phyloP scores from a whole-genome alignment of 148 eudicot genomes.

The Gaultheria prostrata region DNA sequence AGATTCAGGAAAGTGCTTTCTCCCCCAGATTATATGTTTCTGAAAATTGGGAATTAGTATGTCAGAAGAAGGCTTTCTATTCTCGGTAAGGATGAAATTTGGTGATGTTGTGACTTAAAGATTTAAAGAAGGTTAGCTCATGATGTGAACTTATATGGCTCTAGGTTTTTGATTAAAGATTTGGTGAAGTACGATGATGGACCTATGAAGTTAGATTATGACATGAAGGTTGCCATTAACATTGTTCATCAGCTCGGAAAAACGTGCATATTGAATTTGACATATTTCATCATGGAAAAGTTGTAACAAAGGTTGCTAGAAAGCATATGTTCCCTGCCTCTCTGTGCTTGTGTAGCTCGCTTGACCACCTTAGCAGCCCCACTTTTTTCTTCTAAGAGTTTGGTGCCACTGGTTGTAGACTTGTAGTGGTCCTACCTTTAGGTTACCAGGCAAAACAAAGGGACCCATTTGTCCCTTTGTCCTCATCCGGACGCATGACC shows the following conservation, averaged over 20 bases:
- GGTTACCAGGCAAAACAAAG: neutral
- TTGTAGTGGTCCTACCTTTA: neutral
- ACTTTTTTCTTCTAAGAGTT: neutral
- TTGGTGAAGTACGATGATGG: neutral
- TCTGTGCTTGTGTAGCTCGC: neutral
- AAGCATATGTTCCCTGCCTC: neutral
- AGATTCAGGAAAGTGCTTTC: neutral
- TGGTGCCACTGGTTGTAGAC: neutral
- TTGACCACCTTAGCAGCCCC: neutral
- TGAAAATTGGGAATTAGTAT: neutral
- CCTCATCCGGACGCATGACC: neutral
- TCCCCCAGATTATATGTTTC: neutral
- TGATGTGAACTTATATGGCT: neutral
- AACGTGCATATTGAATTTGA: neutral
- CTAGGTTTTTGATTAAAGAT: neutral
- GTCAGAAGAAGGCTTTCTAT: neutral
- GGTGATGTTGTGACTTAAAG: neutral
- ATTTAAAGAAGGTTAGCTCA: neutral
- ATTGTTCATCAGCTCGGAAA: neutral
- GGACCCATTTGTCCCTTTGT: neutral
- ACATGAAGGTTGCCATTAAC: neutral
- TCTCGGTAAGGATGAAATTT: neutral
- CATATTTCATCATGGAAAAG: neutral
- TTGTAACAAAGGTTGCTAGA: neutral
- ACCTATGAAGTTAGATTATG: neutral